Percentiles rank a stretch among this genome's conserved stretches.
phyloP scores from a whole-genome alignment of 306 rosid genomes.

The Begonia loranthoides region DNA sequence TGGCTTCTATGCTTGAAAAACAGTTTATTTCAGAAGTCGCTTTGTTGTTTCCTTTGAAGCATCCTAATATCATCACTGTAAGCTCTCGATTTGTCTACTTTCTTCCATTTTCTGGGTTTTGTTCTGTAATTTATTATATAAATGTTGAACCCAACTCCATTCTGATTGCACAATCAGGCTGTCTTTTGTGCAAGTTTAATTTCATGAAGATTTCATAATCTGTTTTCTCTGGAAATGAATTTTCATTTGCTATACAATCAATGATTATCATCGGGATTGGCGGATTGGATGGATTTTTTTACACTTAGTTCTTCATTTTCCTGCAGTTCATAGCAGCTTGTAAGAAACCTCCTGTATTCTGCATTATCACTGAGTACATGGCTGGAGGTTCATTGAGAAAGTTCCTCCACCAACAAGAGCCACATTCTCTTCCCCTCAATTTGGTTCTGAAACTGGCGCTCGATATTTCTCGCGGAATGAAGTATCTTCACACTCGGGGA shows the following conservation, averaged over 20 bases:
- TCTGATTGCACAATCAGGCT: no score
- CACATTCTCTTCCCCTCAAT: conserved; percentile 46
- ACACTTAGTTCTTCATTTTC: conserved; percentile 2
- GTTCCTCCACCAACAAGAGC: conserved; percentile 64
- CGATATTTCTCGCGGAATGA: conserved; percentile 74
- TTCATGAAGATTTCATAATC: no score
- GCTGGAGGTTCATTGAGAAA: conserved; percentile 71
- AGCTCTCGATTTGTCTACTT: conserved; percentile 7
- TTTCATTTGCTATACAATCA: no score
- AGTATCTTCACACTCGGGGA: conserved; percentile 80
- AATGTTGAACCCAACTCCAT: no score
- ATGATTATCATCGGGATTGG: no score
- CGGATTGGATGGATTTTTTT: no score
- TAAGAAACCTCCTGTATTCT: conserved; percentile 86
- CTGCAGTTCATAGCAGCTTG: conserved; percentile 80
- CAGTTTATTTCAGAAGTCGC: conserved; percentile 77
- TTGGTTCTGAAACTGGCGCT: conserved; percentile 61
- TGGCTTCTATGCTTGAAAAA: conserved; percentile 60
- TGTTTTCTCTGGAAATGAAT: no score
- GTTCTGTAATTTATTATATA: no score
- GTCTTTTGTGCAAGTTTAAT: no score
- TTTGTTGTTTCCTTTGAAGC: conserved; percentile 45
- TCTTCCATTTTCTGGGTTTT: background rate
- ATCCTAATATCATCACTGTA: conserved; percentile 77
- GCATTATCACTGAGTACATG: conserved; percentile 77